Conservation (phyloP, 345 rosid genomes). For the Lepidium aucheri region DNA sequence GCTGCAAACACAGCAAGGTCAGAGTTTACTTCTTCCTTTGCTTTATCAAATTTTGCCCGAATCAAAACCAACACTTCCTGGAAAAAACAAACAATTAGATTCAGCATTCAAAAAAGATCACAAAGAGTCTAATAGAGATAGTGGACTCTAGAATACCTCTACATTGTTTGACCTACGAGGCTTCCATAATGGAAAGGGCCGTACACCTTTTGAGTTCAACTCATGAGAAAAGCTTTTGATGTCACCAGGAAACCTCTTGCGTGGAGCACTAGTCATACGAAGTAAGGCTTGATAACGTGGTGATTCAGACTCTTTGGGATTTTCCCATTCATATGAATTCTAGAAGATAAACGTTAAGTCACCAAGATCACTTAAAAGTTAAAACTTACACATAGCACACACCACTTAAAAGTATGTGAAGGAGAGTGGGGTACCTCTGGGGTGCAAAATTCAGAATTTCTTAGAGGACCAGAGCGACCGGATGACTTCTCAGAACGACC, state of each 20-base stretch:
- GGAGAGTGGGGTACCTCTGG: conserved; percentile 71
- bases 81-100: conserved; percentile 21
- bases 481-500: conserved; percentile 47
- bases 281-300: conserved; percentile 98
- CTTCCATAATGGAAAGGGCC: conserved; percentile 94
- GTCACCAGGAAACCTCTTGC: conserved; percentile 91
- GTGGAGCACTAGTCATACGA: conserved; percentile 90
- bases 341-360: conserved; percentile 26
- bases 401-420: conserved; percentile 6
- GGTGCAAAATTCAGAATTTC: conserved; percentile 70
- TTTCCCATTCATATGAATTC: conserved; percentile 65
- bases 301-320: conserved; percentile 94
- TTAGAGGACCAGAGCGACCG: conserved; percentile 50
- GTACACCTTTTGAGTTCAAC: conserved; percentile 93
- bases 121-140: neutral
- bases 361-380: conserved; percentile 11
- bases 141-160: conserved; percentile 45
- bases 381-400: conserved; percentile 3
- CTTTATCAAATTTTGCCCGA: conserved; percentile 90
- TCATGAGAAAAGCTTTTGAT: conserved; percentile 99
- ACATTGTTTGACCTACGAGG: conserved; percentile 83
- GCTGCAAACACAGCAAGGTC: conserved; percentile 97
- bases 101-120: neutral
- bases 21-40: conserved; percentile 98
- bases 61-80: conserved; percentile 87